Percentiles rank a stretch among this genome's conserved stretches.
Conservation (phyloP, 2,329 filamentous ascomycete genomes). For the Aspergillus pseudoterreus region DNA sequence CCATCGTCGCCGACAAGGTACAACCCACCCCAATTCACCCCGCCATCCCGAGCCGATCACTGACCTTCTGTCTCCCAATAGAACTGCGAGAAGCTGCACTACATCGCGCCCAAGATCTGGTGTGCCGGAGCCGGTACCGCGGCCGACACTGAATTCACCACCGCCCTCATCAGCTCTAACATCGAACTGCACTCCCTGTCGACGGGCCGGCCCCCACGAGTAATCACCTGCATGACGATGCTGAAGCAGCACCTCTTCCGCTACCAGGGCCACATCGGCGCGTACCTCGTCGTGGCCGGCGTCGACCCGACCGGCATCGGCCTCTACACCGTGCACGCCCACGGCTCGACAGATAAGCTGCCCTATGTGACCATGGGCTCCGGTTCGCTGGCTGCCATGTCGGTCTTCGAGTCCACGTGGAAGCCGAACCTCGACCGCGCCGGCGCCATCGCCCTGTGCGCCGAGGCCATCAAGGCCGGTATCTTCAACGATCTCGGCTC, state of each 20-base stretch:
- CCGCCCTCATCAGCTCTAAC: constrained; percentile 95
- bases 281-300: constrained; percentile 94
- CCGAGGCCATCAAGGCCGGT: constrained; percentile 88
- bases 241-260: constrained; percentile 99
- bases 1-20: constrained; percentile 97
- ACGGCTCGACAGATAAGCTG: constrained; percentile 97
- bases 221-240: constrained; percentile 99
- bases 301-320: constrained; percentile 93
- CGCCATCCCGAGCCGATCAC: neutral
- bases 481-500: constrained; percentile 98
- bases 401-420: constrained; percentile 96
- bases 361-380: constrained; percentile 99
- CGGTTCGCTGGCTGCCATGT: constrained; percentile 94
- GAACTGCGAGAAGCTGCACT: constrained; percentile 99
- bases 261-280: constrained; percentile 95
- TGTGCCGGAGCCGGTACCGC: constrained; percentile 97
- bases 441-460: constrained; percentile 75
- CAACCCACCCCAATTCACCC: constrained; percentile 8
- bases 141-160: constrained; percentile 98
- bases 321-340: constrained; percentile 96
- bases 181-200: constrained; percentile 96
- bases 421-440: constrained; percentile 71
- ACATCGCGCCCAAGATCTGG: constrained; percentile 98
- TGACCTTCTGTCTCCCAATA: constrained; percentile 23
- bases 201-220: constrained; percentile 91